phyloP scores from a whole-genome alignment of 768 basidiomycete genomes.

The Hypsizygus marmoreus region DNA sequence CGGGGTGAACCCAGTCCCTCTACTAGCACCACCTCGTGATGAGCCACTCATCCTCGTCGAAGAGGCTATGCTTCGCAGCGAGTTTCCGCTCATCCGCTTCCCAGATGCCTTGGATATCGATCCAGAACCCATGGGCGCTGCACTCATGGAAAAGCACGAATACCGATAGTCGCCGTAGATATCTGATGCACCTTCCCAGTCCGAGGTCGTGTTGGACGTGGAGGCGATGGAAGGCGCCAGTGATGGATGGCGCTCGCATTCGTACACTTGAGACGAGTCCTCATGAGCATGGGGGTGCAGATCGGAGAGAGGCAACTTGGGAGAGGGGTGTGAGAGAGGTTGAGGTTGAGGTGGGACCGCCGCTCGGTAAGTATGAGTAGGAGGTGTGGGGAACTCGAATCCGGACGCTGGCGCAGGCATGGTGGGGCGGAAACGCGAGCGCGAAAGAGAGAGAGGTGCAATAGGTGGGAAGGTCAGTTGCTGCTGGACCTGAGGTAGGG shows the following conservation, averaged over 20 bases:
- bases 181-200: conserved; percentile 71
- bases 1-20: conserved; percentile 1
- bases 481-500: conserved; percentile 1
- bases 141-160: conserved; percentile 56
- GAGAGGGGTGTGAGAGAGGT: conserved; percentile 15
- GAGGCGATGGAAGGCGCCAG: conserved; percentile 27
- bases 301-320: conserved; percentile 11
- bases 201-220: conserved; percentile 29
- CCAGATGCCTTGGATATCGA: too few relatives aligned
- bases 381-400: conserved; percentile 13
- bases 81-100: conserved; percentile 35
- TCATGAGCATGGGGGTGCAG: not conserved
- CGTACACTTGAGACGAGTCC: not conserved
- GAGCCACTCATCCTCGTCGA: conserved; percentile 4
- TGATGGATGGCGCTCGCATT: conserved; percentile 26
- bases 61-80: conserved; percentile 18
- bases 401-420: too few relatives aligned
- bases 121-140: too few relatives aligned
- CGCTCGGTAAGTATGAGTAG: conserved; percentile 7
- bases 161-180: conserved; percentile 85
- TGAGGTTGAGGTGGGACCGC: conserved; percentile 10
- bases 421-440: conserved; percentile 1
- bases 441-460: conserved; percentile 20
- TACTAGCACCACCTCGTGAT: not conserved
- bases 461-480: conserved; percentile 20